These are phyloP conservation scores for Trichosanthes truncata DNA, from an alignment of 306 rosid species.

Conservation along the genomic window DNA sequence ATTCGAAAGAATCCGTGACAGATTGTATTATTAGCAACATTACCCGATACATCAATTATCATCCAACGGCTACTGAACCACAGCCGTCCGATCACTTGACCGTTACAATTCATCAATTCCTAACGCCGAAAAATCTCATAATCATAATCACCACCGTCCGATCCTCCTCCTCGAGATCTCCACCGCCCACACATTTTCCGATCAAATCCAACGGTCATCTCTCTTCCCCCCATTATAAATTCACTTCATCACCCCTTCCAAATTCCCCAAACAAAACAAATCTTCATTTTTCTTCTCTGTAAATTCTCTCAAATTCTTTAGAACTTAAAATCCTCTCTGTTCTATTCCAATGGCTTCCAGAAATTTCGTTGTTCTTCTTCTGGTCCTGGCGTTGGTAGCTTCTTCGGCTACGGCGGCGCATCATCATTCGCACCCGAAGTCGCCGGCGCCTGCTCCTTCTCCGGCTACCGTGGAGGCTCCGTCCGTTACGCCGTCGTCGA, in stretches of 20 bases:
- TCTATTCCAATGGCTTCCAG: neutral
- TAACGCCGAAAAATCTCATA: neutral
- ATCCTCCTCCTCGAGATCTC: neutral
- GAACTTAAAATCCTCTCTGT: neutral
- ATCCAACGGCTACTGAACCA: slow-evolving; percentile 4
- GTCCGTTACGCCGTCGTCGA: neutral
- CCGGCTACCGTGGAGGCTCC: neutral
- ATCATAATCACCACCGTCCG: neutral
- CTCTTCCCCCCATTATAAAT: neutral
- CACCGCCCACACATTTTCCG: neutral
- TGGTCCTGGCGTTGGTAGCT: neutral
- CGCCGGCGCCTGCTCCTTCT: neutral
- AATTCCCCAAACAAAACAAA: neutral
- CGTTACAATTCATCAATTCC: neutral
- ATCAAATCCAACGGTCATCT: neutral
- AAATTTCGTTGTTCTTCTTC: neutral
- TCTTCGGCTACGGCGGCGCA: neutral
- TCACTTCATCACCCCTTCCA: neutral
- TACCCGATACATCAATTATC: neutral
- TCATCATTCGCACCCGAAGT: neutral
- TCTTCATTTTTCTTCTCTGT: neutral
- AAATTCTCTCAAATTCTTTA: neutral
- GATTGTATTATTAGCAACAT: neutral
- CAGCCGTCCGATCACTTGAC: slow-evolving; percentile 1
- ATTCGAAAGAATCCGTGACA: neutral